Conservation (phyloP, 495 filamentous ascomycete species). For the Mytilinidion resinicola region DNA sequence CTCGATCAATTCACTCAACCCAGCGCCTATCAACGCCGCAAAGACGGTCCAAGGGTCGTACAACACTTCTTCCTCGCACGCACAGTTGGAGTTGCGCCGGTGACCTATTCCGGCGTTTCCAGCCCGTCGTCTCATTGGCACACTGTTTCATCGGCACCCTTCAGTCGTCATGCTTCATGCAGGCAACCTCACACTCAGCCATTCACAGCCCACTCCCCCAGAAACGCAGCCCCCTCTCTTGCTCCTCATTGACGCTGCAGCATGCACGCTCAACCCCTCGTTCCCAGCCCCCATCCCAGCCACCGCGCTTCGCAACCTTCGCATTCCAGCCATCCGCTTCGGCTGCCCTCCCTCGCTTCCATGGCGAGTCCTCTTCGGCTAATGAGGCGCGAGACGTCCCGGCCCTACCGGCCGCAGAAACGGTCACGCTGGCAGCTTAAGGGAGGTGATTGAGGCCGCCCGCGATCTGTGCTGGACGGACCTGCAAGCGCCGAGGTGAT, state of each 20-base stretch:
- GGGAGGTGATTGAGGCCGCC: too few relatives aligned
- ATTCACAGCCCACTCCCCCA: too few relatives aligned
- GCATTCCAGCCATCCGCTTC: conserved; percentile 7
- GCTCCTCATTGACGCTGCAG: not conserved
- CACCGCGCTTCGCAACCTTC: not conserved
- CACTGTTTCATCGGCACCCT: not conserved
- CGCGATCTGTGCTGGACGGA: too few relatives aligned
- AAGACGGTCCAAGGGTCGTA: not conserved
- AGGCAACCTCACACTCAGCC: not conserved
- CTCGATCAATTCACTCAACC: not conserved
- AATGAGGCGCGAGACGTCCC: not conserved
- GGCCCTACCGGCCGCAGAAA: conserved; percentile 23
- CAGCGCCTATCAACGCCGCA: not conserved
- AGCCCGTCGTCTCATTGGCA: not conserved
- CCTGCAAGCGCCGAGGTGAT: too few relatives aligned
- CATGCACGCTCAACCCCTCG: not conserved
- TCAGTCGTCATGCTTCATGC: not conserved
- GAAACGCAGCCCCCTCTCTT: not conserved
- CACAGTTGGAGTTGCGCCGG: not conserved
- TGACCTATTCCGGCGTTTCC: not conserved
- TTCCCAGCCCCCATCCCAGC: not conserved
- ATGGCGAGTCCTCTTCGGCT: not conserved
- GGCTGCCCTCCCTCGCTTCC: not conserved
- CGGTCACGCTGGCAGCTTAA: conserved; percentile 18
- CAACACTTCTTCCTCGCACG: not conserved